Base-by-base conservation (phyloP, 2,329 filamentous ascomycete species). In the Colletotrichum lentis region DNA sequence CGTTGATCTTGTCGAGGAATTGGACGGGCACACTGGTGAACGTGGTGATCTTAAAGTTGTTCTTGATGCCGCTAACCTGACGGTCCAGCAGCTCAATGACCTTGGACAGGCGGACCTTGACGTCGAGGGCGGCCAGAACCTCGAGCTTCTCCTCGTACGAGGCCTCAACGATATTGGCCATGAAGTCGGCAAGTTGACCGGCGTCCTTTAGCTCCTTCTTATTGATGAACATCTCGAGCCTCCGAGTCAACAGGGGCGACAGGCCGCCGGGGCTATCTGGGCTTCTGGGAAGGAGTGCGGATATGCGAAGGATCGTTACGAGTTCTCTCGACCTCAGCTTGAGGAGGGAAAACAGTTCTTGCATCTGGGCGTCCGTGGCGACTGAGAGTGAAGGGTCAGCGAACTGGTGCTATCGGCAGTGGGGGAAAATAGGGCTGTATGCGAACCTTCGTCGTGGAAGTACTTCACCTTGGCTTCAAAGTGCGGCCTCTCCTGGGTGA, bases 141-240 rank as follows among this genome's bases (percentile, higher is more conserved):
- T 92, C 88, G 62, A 99, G 84, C 78, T 97, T 97, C 76, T 99
- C 96, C 77, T 97, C 93, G 71, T 96, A 91, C 11, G 89, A 91
- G 58, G 91, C 90, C 71, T 97, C 93, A 3, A 97, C 88, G 27
- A 98, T 87, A 76, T 97, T 97, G 46, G 93, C 91, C 93, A 99
- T 97, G 77, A 98, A 98, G 77, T 99, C 96, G 7, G 96, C 95
- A 11, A 99, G 84, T 10, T 89, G 82, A 2, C 95, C 95, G 1
- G 94, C 94, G 72, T 98, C 94, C 49, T 88, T 84, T 58, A 96
- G 78, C 67, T 93, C 90, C 76, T 96, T 96, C 77, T 91, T 89
- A 39, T 89, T 86, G 71, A 99, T 97, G 78, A 93, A 96, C 61
- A 94, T 81, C 75, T 98, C 94, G 50, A 99, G 87, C 60, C 94